Evolutionary conservation across 106 monocot species (phyloP), one percentile per base, ranked within the genome.

Genomic region (Allium sativum): DNA sequence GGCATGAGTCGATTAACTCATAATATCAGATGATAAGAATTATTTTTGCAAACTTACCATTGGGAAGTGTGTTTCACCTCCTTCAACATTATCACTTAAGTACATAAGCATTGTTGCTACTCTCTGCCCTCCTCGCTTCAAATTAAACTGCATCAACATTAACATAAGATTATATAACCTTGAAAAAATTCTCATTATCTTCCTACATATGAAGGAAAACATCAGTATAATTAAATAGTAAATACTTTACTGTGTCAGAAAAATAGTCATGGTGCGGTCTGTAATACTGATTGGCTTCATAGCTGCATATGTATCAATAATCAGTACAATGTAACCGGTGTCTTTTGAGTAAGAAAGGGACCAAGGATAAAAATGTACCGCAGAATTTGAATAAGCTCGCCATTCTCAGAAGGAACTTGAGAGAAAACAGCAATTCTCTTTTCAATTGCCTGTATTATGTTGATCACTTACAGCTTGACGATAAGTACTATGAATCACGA

Each of bases 371-470:
- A 20, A 16, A 48, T 31, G 1, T 69, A 89, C 93, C 85, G 70
- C 18, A 89, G 64, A 43, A 93, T 82, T 81, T 93, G 93, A 70
- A 93, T 85, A 46, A 80, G 80, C 74, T 93, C 93, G 50, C 93
- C 93, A 82, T 93, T 88, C 65, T 93, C 93, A 50, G 60, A 58
- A 50, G 89, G 93, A 60, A 93, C 48, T 76, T 89, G 93, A 64
- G 93, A 80, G 64, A 78, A 93, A n/a, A 85, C 80, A 46, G 93
- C 70, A 68, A 93, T 93, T 45, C 93, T 31, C 40, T 82, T 85
- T 70, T 93, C 93, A 69, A 93, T 93, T 19, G 78, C 85, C 93
- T 93, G 64, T 40, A 48, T 7, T 13, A 48, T 21, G 6, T 46
- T 31, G 31, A 48, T 15, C 19, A 31, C 31, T 47, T 12, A 48